Base-by-base conservation (phyloP, 164 flowering plant genomes). In the Aristolochia contorta region DNA sequence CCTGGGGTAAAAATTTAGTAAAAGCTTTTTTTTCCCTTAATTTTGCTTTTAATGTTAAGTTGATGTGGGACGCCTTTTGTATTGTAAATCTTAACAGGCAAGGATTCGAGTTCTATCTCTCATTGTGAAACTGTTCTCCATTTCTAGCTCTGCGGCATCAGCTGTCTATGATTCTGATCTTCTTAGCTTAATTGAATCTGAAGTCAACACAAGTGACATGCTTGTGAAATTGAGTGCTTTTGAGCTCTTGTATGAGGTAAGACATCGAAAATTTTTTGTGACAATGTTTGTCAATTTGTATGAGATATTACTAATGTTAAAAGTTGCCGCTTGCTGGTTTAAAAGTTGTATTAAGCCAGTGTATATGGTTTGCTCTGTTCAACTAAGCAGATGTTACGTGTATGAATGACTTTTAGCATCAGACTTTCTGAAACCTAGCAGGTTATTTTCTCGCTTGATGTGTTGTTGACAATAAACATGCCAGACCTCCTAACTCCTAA, bases 181-280 rank as follows among this genome's bases (percentile, higher is more conserved):
- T 53, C 89, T 92, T 16, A 62, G 65, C 57, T 68, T 86, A 47
- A 61, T 92, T 64, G 98, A 83, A 79, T 80, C 75, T 51, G 96
- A 84, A 80, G 68, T 84, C 58, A 70, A 67, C 59, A 77, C 71
- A 63, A 51, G 72, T 59, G 98, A 92, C 65, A 71, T 80, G 47
- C 87, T 92, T 50, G 80, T 70, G 54, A 80, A 86, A 57, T 74
- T 86, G 68, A 87, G 79, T 75, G 79, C 77, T 54, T 56, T 92
- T 80, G 98, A 92, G 75, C 84, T 92, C 20, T 56, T 85, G 41
- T 86, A 80, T 63, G 98, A 92, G 96, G 98, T 87, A 72, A 23
- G 12, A 20, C n/a, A 43, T 67, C 32, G 18, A n/a, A n/a, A n/a
- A n/a, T n/a, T n/a, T n/a, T n/a, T 37, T 10, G 43, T 37, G 43